Base-by-base conservation (phyloP, 2,329 filamentous ascomycete species). In the Diaporthe capsici region DNA sequence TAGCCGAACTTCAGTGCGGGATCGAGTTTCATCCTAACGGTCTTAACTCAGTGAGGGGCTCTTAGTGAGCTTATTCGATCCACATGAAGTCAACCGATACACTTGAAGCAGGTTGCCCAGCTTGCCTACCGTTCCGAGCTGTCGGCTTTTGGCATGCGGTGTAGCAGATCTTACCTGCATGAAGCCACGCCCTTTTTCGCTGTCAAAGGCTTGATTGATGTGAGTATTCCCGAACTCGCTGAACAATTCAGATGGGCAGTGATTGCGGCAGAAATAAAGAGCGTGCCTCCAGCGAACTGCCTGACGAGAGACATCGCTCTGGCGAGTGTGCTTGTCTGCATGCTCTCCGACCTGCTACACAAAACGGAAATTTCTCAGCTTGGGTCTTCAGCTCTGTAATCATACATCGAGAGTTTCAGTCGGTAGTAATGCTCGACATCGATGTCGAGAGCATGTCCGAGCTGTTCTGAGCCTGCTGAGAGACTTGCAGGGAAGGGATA, bases 1-100 rank as follows among this genome's bases (percentile, higher is more conserved):
- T 58, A 20, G 1, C 0, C 9, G 1, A 28, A 13, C 3, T n/a
- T 22, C 34, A 17, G 20, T 5, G 8, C 0, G 22, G 12, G 20
- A n/a, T 22, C 1, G 0, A 44, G 5, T 31, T 2, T 10, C 7
- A 2, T 28, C 4, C 0, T 20, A 22, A 5, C 9, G 39, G n/a
- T 0, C 34, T 12, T 20, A 17, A 13, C 3, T 44, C 9, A 17
- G 3, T 20, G 15, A 28, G 39, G 22, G 8, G 20, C 9, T 8
- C 20, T 13, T 22, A 2, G 17, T 13, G 8, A 37, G 7, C 17
- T 8, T 34, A 4, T 37, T 34, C 15, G 4, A 17, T 15, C 13
- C n/a, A 4, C 5, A 25, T n/a, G 12, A 25, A 61, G 10, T 31
- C 39, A 31, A 44, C 1, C 28, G 17, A 2, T 9, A 15, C 25